Base-by-base conservation (phyloP, 495 filamentous ascomycete genomes). In the Tuber indicum region DNA sequence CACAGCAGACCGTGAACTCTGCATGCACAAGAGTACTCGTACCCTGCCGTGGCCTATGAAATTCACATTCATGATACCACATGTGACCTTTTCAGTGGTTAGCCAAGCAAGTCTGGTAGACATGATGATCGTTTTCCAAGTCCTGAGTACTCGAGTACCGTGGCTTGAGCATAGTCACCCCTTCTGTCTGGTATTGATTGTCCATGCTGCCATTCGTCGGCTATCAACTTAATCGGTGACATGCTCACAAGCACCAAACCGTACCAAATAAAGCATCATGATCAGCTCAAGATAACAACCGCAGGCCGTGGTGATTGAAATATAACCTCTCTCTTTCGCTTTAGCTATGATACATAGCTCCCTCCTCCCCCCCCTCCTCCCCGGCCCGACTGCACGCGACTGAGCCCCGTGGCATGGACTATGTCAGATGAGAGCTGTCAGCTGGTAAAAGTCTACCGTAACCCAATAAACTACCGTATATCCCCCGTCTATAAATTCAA, bases 381-480 rank as follows among this genome's bases (percentile, higher is more conserved):
- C 26, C 26, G 8, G 26, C 26, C 4, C 26, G 32, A 16, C 9
- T 36, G 26, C 58, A 66, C 58, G 58, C 58, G 58, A 66, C 58
- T 66, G 58, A 66, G 26, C 58, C 58, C 17, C 26, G 58, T 66
- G 58, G 26, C 58, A 36, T 8, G 58, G 58, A 36, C 17, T 36
- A 66, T 66, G 58, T 66, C 58, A 66, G 58, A 66, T 36, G 58
- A 36, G 58, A 66, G 26, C 58, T 32, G 12, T 66, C 58, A 66
- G 58, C 58, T 12, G 26, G 58, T 17, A 36, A 36, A 36, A 6
- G 12, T 32, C 26, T 17, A 36, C 36, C 14, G 14, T 2, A 16
- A 66, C n/a, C 58, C 58, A 32, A 32, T 32, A 32, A 32, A 66
- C 12, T 1, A 32, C 32, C 32, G 32, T 66, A 66, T 66, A 66